Base-by-base conservation (phyloP, 2,329 filamentous ascomycete genomes). In the Pseudogymnoascus sp. region DNA sequence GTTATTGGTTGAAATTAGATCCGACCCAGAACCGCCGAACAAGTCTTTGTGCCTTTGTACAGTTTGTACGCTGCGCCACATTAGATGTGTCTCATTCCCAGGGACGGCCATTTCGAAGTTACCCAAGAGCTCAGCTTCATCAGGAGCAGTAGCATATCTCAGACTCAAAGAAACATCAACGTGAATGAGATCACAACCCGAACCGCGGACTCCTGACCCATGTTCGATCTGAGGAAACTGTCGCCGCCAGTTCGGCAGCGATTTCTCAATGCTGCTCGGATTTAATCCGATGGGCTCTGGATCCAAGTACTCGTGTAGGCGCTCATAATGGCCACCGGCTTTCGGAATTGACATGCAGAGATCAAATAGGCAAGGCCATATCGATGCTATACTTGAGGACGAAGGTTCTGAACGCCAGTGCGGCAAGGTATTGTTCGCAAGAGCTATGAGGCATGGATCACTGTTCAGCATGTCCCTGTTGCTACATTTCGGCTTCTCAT, bases 131-230 rank as follows among this genome's bases (percentile, higher is more conserved):
- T 83, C 80, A 3, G 82, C 82, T n/a, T 81, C 79, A 9, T 76
- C 72, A 3, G 82, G 82, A 65, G 84, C 83, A 61, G 78, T 77
- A 65, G 76, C 77, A 48, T 78, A 78, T 63, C 82, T 80, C 2
- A 85, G 71, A 63, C 84, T 79, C 5, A 86, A 75, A 0, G 81
- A 81, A 3, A 81, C 77, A 62, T 84, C 82, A 74, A 85, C 82
- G 71, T 86, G 82, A 63, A 86, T 73, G 34, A 85, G 78, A 63
- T 81, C 78, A 61, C 82, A 81, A 35, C 78, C 78, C 19, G 82
- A 75, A 30, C 81, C 76, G 8, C 77, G 73, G 6, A 76, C 71
- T 8, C 77, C 73, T 2, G 76, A 71, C 59, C 80, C 74, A 3
- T 79, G 75, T 63, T 78, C 75, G 62, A 86, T 76, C 58, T 78